Base-by-base conservation (phyloP, 164 flowering plant genomes). In the Saururus chinensis region DNA sequence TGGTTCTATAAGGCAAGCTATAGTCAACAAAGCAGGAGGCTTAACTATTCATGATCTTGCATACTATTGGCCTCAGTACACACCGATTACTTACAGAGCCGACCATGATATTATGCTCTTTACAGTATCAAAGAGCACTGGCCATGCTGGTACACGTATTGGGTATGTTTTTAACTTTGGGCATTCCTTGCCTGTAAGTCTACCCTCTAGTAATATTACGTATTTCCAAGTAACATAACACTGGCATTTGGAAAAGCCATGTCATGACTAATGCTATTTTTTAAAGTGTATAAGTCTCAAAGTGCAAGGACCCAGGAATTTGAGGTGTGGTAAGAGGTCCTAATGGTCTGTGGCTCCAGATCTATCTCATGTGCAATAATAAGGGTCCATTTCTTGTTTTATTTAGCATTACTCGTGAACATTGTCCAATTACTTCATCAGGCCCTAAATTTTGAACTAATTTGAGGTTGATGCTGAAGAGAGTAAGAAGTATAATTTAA, bases 131-230 rank as follows among this genome's bases (percentile, higher is more conserved):
- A 93, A 93, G 56, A 68, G 80, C 78, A 90, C 97, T 1, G 99
- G 99, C n/a, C 99, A 91, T 68, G 99, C 99, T 12, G 99, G 97
- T 1, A 72, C 74, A 13, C 89, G 99, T 14, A 81, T 93, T 48
- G 99, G 99, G 99, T 93, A 68, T 69, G 73, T 37, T 51, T 4
- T 22, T 56, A 30, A 17, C 20, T 19, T 17, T 40, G 2, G 49
- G 14, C 49, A 45, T 45, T 17, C 17, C 17, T 12, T 45, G 1
- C 4, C 17, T 4, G 49, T 10, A 19, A 22, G 0, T 53, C 56
- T 53, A 10, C 21, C 56, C 1, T 42, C 0, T 41, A 41, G 45
- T 13, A 8, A 17, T 12, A 7, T 2, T 45, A 12, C 17, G 11
- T 45, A n/a, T 10, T 12, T 17, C 7, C 17, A 45, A 8, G 14